Percentiles rank a stretch among this genome's conserved stretches.
These are phyloP conservation scores for Gymnopilus dilepis DNA, from an alignment of 768 basidiomycete genomes.

Conservation along the genomic window DNA sequence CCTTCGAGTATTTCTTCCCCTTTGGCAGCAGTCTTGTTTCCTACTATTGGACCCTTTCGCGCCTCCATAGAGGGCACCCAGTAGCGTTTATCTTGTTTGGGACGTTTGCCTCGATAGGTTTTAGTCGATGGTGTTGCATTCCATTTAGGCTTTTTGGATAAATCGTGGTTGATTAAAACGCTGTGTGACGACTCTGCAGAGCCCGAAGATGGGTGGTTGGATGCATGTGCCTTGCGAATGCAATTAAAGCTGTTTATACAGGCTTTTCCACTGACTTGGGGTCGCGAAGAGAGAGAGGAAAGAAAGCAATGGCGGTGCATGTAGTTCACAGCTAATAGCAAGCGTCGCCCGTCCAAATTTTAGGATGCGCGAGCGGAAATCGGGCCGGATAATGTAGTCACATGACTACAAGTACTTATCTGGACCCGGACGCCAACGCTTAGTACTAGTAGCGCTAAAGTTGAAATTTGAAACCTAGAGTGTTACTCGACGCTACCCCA, in stretches of 20 bases:
- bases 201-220: not conserved
- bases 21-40: not conserved
- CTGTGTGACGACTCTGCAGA: not conserved
- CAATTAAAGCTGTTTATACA: not conserved
- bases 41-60: not conserved
- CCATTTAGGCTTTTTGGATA: not conserved
- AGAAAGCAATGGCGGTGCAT: conserved; percentile 22
- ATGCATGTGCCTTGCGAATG: not conserved
- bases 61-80: not conserved
- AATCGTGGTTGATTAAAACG: not conserved
- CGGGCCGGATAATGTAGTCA: not conserved
- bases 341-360: not conserved
- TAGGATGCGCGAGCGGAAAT: not conserved
- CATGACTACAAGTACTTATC: not conserved
- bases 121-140: too few relatives aligned
- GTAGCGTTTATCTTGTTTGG: not conserved
- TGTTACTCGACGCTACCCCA: too few relatives aligned
- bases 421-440: too few relatives aligned
- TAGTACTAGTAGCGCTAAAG: too few relatives aligned
- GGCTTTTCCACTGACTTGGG: not conserved
- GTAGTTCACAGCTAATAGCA: not conserved
- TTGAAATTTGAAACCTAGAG: too few relatives aligned
- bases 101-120: too few relatives aligned
- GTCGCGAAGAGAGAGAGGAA: conserved; percentile 13
- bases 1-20: not conserved